Evolutionary conservation across 345 rosid species (phyloP).

Genomic region (Anastatica hierochuntica): DNA sequence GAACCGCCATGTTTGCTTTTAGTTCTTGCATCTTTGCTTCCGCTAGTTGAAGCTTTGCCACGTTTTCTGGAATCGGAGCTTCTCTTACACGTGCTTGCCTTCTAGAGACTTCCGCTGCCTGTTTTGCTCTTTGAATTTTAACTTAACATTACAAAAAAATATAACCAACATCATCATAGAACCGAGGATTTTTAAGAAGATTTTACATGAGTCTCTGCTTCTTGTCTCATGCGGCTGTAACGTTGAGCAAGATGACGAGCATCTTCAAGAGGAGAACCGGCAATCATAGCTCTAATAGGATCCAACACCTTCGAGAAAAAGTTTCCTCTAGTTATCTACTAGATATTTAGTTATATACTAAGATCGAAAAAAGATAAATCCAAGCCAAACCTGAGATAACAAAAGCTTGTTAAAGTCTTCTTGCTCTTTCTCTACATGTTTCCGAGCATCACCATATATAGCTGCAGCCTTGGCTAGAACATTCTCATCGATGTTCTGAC

Average conservation of each 20-base stretch:
- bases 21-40: slow-evolving; percentile 79
- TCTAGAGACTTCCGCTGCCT: slow-evolving; percentile 74
- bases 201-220: slow-evolving; percentile 90
- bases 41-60: slow-evolving; percentile 78
- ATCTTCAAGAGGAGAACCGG: slow-evolving; percentile 74
- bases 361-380: neutral
- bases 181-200: neutral
- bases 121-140: slow-evolving; percentile 33
- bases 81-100: slow-evolving; percentile 77
- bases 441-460: slow-evolving; percentile 80
- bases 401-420: slow-evolving; percentile 65
- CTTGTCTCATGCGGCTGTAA: slow-evolving; percentile 97
- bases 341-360: neutral
- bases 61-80: slow-evolving; percentile 80
- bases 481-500: slow-evolving; percentile 55
- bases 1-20: slow-evolving; percentile 86
- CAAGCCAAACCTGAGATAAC: slow-evolving; percentile 56
- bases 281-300: slow-evolving; percentile 83
- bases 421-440: slow-evolving; percentile 83
- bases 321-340: neutral
- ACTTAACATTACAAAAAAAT: slow-evolving; percentile 23
- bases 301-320: slow-evolving; percentile 40
- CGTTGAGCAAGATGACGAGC: slow-evolving; percentile 99
- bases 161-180: neutral
- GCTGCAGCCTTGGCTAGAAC: slow-evolving; percentile 85